Conservation (phyloP, 2,329 filamentous ascomycete species). For the Trichoderma polysporum region DNA sequence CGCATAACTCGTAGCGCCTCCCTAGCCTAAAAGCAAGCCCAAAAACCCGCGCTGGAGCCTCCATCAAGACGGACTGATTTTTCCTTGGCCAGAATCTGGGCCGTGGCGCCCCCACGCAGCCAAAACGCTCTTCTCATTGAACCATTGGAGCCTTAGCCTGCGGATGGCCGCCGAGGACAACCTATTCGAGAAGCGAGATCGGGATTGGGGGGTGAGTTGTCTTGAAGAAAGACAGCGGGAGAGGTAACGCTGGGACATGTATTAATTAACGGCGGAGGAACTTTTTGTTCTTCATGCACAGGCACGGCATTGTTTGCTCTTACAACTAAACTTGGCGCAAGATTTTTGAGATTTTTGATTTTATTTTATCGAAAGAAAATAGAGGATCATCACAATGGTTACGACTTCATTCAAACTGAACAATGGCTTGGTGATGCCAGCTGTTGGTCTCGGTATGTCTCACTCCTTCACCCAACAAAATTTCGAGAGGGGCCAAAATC, state of each 20-base stretch:
- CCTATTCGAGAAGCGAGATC: slow-evolving; percentile 20
- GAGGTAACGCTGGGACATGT: neutral
- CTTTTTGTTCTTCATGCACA: neutral
- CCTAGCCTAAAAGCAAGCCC: neutral
- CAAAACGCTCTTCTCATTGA: neutral
- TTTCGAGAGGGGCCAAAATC: neutral
- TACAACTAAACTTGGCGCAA: neutral
- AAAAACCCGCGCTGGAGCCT: neutral
- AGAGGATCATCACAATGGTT: slow-evolving; percentile 43
- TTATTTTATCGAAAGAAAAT: neutral
- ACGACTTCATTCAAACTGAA: slow-evolving; percentile 61
- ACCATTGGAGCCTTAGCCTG: slow-evolving; percentile 6
- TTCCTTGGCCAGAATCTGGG: slow-evolving; percentile 23
- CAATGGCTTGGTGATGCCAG: slow-evolving; percentile 62
- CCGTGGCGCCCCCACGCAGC: slow-evolving; percentile 16
- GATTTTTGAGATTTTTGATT: no score
- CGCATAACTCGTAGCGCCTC: neutral
- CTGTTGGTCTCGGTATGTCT: slow-evolving; percentile 59
- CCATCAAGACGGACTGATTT: slow-evolving; percentile 23
- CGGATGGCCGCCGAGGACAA: slow-evolving; percentile 18
- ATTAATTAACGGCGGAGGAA: neutral
- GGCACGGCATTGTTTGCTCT: neutral
- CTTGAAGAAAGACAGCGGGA: neutral
- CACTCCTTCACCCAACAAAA: neutral
- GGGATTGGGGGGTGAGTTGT: neutral